Base-by-base conservation (phyloP, 139 green algal species). In the Coelastrella sp. region DNA sequence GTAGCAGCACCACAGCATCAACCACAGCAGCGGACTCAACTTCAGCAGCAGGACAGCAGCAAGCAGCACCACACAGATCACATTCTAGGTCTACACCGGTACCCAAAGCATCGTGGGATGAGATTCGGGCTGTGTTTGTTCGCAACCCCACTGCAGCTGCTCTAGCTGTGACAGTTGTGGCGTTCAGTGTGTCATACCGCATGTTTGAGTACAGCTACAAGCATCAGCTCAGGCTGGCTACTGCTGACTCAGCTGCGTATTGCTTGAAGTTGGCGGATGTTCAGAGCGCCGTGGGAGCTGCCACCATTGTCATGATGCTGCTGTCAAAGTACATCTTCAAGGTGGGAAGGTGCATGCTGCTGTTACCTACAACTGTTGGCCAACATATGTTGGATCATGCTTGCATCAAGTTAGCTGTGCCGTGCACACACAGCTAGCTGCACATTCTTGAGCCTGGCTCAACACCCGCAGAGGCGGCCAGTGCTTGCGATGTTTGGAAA, bases 121-220 rank as follows among this genome's bases (percentile, higher is more conserved):
- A 74, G n/a, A 56, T 47, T 0, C 17, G 59, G 20, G n/a, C 80
- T 6, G 80, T 86, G 59, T n/a, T 86, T 20, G 7, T 23, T 19
- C 65, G 59, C 14, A 86, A 74, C 59, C 80, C 80, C 22, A n/a
- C 22, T 17, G 80, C 80, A 11, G 60, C 80, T 86, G 80, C 61
- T 16, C 59, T 86, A 14, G 61, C 80, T 4, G 61, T 56, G 13
- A 59, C 32, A 22, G 80, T 86, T 32, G 80, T 86, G 5, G 22
- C 19, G 10, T 86, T 86, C 61, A 19, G 80, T 56, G 60, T 86
- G 3, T 23, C 80, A 23, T 20, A 66, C 8, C 80, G 80, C 19
- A 54, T 86, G 60, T 86, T 58, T 86, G 80, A 86, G 80, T 86
- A 59, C 64, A 23, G 57, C 22, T 86, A 58, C 80, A 86, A 86